Conservation (phyloP, 2,329 filamentous ascomycete genomes). For the Stemphylium lycopersici region DNA sequence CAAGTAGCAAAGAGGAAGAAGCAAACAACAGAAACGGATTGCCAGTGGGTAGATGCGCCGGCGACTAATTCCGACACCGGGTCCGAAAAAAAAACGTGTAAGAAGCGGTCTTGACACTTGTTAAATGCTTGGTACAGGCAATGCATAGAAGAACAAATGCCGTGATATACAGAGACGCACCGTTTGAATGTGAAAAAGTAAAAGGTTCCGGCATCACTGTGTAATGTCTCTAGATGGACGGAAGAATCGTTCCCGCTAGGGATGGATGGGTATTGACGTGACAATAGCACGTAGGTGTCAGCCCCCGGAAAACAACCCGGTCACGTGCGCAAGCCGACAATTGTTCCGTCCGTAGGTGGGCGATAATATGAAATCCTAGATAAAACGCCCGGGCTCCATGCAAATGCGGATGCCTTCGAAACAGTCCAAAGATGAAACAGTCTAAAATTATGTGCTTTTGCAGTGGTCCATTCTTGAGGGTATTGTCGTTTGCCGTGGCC, state of each 20-base stretch:
- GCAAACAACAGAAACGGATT: not conserved
- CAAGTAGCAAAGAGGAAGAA: not conserved
- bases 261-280: not conserved
- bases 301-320: not conserved
- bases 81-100: not conserved
- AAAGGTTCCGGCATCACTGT: constrained; percentile 12
- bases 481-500: constrained; percentile 39
- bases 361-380: constrained; percentile 21
- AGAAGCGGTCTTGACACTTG: constrained; percentile 1
- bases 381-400: constrained; percentile 30
- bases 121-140: constrained; percentile 26
- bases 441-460: constrained; percentile 43
- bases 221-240: constrained; percentile 4
- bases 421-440: constrained; percentile 21
- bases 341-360: constrained; percentile 7
- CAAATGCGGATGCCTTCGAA: constrained; percentile 27
- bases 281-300: not conserved
- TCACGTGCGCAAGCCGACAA: not conserved
- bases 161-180: constrained; percentile 32
- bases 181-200: constrained; percentile 24
- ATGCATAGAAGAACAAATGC: constrained; percentile 30
- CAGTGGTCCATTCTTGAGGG: constrained; percentile 26
- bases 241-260: not conserved
- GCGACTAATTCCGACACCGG: not conserved
- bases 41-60: not conserved